These are phyloP conservation scores for Amylocystis lapponica DNA, from an alignment of 768 basidiomycete genomes.

Conservation along the genomic window DNA sequence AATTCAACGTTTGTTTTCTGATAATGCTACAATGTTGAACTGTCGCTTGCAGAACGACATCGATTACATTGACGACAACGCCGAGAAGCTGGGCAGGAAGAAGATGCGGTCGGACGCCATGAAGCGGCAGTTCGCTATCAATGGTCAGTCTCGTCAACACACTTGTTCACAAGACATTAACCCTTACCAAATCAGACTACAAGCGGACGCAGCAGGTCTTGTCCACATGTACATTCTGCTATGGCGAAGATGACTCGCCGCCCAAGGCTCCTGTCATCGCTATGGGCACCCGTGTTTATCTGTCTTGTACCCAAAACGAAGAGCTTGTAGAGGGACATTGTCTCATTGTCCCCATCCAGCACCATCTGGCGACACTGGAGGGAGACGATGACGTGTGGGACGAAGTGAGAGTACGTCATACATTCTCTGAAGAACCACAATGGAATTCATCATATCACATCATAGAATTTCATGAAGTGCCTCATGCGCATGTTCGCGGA, in stretches of 20 bases:
- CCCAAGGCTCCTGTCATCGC: constrained; percentile 88
- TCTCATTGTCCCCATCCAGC: constrained; percentile 92
- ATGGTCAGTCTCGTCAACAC: constrained; percentile 50
- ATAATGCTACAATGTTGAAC: not conserved
- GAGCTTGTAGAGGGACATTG: constrained; percentile 92
- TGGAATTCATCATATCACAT: not conserved
- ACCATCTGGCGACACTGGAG: constrained; percentile 86
- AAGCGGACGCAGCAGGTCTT: constrained; percentile 90
- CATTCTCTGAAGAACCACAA: not conserved
- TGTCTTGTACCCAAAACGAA: constrained; percentile 84
- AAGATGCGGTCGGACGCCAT: constrained; percentile 96
- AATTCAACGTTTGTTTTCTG: constrained; percentile 12
- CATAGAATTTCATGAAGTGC: constrained; percentile 79
- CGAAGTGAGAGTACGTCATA: constrained; percentile 71
- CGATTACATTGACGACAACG: constrained; percentile 97
- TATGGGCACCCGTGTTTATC: constrained; percentile 84
- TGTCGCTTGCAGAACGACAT: constrained; percentile 57
- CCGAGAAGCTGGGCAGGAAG: constrained; percentile 83
- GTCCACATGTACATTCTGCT: constrained; percentile 83
- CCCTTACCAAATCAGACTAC: constrained; percentile 56
- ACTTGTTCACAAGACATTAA: not conserved
- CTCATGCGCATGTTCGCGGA: constrained; percentile 93
- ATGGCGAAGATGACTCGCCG: constrained; percentile 84
- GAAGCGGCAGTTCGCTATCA: constrained; percentile 95
- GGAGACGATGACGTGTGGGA: constrained; percentile 99